Evolutionary conservation across 495 filamentous ascomycete species (phyloP).

Genomic region (Annulohypoxylon maeteangense): DNA sequence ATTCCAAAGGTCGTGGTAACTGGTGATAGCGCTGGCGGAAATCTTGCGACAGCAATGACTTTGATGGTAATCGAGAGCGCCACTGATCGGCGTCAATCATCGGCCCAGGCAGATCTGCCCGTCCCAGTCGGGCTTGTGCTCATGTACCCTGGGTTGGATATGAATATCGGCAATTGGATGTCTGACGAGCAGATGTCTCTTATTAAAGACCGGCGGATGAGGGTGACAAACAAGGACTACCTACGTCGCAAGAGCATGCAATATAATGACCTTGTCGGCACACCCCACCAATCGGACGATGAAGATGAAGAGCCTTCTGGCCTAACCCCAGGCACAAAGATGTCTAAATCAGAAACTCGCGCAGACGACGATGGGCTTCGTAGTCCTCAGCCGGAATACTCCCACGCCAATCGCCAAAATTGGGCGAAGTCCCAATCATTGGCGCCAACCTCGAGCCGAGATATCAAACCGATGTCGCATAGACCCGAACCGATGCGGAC

Average conservation of each 20-base stretch:
- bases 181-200: constrained; percentile 95
- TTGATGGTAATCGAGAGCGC: constrained; percentile 87
- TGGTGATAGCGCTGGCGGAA: constrained; percentile 93
- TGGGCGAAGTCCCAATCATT: constrained; percentile 49
- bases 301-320: constrained; percentile 60
- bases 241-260: constrained; percentile 79
- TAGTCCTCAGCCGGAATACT: constrained; percentile 56
- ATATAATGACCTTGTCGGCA: constrained; percentile 66
- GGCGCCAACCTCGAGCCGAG: constrained; percentile 18
- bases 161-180: constrained; percentile 99
- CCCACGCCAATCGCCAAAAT: constrained; percentile 52
- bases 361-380: constrained; percentile 31
- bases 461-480: constrained; percentile 51
- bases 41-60: constrained; percentile 81
- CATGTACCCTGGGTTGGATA: constrained; percentile 89
- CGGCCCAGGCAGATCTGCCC: constrained; percentile 72
- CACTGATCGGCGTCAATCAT: constrained; percentile 65
- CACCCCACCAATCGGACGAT: constrained; percentile 72
- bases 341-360: constrained; percentile 21
- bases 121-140: constrained; percentile 83
- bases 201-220: constrained; percentile 82
- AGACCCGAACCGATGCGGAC: constrained; percentile 79
- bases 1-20: constrained; percentile 81
- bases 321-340: constrained; percentile 19
- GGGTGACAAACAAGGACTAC: constrained; percentile 80